Evolutionary conservation across 2,329 filamentous ascomycete genomes (phyloP).

Genomic region (Ophiostoma sp.): DNA sequence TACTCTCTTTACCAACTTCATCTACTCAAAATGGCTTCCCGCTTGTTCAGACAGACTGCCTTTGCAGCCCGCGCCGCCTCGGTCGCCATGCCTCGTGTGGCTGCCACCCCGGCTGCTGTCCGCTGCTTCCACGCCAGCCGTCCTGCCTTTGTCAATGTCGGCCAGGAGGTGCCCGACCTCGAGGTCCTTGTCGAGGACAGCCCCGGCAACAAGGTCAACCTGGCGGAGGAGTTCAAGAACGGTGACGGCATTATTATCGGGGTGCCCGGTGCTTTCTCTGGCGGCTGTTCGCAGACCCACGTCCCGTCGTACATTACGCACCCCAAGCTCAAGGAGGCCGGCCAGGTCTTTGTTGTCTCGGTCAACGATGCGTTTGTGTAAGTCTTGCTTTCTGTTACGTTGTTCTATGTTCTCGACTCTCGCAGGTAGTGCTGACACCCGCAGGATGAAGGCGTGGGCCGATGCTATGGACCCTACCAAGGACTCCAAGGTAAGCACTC

Average conservation of each 20-base stretch:
- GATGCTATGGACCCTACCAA: conserved; percentile 68
- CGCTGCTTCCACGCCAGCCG: conserved; percentile 60
- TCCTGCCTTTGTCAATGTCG: conserved; percentile 63
- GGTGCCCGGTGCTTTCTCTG: conserved; percentile 71
- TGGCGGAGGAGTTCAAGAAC: conserved; percentile 66
- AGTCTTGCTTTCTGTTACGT: conserved; percentile 34
- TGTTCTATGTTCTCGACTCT: background rate
- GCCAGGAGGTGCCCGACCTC: conserved; percentile 72
- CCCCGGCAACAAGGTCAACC: conserved; percentile 87
- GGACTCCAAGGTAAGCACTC: conserved; percentile 62
- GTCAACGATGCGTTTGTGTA: conserved; percentile 96
- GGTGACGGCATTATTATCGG: conserved; percentile 79
- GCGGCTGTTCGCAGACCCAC: conserved; percentile 58
- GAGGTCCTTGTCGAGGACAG: conserved; percentile 75
- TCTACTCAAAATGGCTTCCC: conserved; percentile 23
- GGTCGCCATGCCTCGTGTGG: conserved; percentile 2
- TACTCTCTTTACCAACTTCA: background rate
- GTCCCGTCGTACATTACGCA: conserved; percentile 83
- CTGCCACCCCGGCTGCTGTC: background rate
- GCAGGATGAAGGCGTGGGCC: conserved; percentile 84
- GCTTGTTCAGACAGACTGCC: conserved; percentile 21
- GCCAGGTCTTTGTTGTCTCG: conserved; percentile 80
- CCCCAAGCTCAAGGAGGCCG: conserved; percentile 69
- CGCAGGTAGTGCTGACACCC: background rate
- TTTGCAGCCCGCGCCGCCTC: conserved; percentile 23